Evolutionary conservation across 805 yeast species (phyloP).

Genomic region (Candida glaebosa): DNA sequence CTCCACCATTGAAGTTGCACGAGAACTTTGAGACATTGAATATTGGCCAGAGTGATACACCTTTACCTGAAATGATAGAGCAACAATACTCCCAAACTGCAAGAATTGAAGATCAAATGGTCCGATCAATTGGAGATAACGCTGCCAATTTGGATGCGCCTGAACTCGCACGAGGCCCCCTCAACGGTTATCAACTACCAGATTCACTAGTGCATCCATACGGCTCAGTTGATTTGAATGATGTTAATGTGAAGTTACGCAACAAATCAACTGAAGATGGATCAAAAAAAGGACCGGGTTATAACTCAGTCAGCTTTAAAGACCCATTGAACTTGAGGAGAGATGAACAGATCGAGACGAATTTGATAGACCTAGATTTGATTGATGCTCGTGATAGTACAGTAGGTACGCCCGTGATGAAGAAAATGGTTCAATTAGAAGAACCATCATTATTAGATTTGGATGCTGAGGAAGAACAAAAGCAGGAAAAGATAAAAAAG

Average conservation of each 20-base stretch:
- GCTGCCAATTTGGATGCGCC: background rate
- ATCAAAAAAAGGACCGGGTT: background rate
- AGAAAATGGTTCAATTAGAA: constrained; percentile 7
- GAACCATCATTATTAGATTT: constrained; percentile 25
- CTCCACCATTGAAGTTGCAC: background rate
- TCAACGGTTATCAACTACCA: background rate
- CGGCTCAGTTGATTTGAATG: background rate
- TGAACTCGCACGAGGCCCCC: background rate
- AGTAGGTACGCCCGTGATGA: constrained; percentile 1
- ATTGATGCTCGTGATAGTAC: constrained; percentile 5
- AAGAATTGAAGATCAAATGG: background rate
- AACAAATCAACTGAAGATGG: background rate
- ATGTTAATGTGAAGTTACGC: background rate
- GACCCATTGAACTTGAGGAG: background rate
- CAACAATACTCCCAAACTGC: background rate
- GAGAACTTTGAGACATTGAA: background rate
- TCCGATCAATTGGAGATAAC: background rate
- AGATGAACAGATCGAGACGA: background rate
- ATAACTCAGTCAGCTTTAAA: background rate
- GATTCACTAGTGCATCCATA: background rate
- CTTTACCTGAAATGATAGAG: background rate
- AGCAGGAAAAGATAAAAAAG: constrained; percentile 22
- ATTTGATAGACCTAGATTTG: constrained; percentile 8
- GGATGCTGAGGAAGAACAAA: constrained; percentile 19
- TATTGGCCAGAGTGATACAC: background rate